phyloP scores from a whole-genome alignment of 805 yeast species.

The Naumovozyma dairenensis region DNA sequence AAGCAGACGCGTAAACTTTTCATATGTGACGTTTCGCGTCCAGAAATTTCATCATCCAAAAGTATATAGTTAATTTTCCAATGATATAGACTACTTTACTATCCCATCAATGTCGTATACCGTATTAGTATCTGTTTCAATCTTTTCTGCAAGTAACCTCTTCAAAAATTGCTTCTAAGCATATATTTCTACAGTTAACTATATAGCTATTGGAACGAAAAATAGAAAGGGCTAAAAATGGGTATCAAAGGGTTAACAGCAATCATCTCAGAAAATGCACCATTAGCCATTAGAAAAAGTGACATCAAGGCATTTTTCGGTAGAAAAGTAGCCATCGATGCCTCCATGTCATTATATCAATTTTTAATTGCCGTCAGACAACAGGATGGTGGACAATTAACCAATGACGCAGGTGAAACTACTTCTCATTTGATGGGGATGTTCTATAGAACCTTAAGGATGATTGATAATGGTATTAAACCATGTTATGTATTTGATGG shows the following conservation, averaged over 20 bases:
- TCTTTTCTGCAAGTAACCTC: too few species aligned
- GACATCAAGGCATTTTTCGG: constrained; percentile 86
- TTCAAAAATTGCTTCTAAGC: too few species aligned
- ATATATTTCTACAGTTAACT: too few species aligned
- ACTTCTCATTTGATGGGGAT: constrained; percentile 93
- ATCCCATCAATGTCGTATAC: too few species aligned
- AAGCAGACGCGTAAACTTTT: too few species aligned
- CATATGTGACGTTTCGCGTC: too few species aligned
- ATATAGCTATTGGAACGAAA: too few species aligned
- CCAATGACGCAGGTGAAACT: constrained; percentile 84
- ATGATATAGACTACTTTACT: too few species aligned
- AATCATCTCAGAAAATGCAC: constrained; percentile 82
- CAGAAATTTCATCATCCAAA: too few species aligned
- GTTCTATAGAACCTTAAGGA: constrained; percentile 83
- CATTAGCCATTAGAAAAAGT: constrained; percentile 61
- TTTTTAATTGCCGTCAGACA: constrained; percentile 94
- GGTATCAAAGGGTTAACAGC: constrained; percentile 75
- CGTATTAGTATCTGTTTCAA: too few species aligned
- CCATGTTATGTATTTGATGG: constrained; percentile 98
- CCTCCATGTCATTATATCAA: constrained; percentile 94
- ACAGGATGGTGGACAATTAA: constrained; percentile 88
- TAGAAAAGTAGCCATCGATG: constrained; percentile 91
- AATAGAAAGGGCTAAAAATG: constrained; percentile 25
- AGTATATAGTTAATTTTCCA: too few species aligned
- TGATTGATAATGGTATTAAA: constrained; percentile 88